phyloP scores from a whole-genome alignment of 495 filamentous ascomycete species.

The Poronia punctata region DNA sequence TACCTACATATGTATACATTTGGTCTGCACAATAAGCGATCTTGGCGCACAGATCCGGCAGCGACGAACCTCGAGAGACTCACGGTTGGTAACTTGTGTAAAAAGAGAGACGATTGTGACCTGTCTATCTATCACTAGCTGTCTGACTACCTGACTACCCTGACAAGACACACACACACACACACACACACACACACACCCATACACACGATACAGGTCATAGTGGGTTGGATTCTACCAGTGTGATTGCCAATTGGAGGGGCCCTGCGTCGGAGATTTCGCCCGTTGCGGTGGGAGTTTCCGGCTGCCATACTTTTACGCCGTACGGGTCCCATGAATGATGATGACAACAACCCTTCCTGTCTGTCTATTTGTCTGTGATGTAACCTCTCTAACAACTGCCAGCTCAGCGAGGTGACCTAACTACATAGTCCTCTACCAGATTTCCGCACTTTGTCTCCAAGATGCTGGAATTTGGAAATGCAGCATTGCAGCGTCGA shows the following conservation, averaged over 20 bases:
- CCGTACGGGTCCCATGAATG: slow-evolving; percentile 1
- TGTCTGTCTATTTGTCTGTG: too few species aligned
- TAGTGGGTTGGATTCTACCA: slow-evolving; percentile 5
- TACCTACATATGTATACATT: background rate
- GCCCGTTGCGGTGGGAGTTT: slow-evolving; percentile 1
- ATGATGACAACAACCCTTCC: too few species aligned
- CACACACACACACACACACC: too few species aligned
- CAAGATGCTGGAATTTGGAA: background rate
- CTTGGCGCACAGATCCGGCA: background rate
- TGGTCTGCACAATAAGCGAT: background rate
- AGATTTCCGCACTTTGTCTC: background rate
- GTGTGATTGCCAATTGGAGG: slow-evolving; percentile 4
- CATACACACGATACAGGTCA: background rate
- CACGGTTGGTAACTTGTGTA: background rate
- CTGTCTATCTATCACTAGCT: too few species aligned
- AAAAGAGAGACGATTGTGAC: too few species aligned
- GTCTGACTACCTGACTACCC: too few species aligned
- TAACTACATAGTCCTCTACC: slow-evolving; percentile 3
- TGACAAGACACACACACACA: too few species aligned
- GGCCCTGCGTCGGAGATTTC: slow-evolving; percentile 9
- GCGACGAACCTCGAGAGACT: slow-evolving; percentile 2
- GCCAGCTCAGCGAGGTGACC: too few species aligned
- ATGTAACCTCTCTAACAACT: slow-evolving; percentile 6
- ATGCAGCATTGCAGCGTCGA: too few species aligned
- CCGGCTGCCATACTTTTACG: slow-evolving; percentile 2